Conservation (phyloP, 176 grass and related monocot genomes). For the Rhynchospora pubera region DNA sequence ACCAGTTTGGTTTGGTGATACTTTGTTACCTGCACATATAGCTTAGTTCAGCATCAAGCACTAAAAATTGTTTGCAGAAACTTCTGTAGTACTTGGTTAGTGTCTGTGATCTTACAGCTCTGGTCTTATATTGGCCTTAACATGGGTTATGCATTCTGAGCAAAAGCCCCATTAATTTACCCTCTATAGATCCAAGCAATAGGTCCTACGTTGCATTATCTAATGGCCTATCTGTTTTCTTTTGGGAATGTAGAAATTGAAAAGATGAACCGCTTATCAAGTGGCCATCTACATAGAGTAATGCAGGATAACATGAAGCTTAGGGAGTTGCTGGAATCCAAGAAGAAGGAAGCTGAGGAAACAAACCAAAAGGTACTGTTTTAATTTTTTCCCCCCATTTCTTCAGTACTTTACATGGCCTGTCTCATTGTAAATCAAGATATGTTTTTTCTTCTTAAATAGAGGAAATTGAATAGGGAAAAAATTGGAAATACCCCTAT, state of each 20-base stretch:
- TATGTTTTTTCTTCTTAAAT: neutral
- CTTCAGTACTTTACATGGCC: neutral
- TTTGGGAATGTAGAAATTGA: constrained; percentile 1
- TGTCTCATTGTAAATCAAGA: neutral
- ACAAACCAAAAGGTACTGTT: constrained; percentile 16
- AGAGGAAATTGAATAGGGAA: neutral
- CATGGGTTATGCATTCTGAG: neutral
- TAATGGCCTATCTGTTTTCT: neutral
- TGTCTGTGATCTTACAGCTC: neutral
- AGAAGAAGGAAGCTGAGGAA: constrained; percentile 16
- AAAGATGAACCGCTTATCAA: constrained; percentile 22
- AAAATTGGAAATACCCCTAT: neutral
- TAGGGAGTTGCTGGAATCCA: neutral
- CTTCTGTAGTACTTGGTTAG: neutral
- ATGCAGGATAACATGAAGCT: constrained; percentile 19
- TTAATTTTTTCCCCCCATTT: neutral
- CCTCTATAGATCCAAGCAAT: neutral
- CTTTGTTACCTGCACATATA: neutral
- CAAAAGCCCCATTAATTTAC: neutral
- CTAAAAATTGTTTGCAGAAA: neutral
- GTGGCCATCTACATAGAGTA: constrained; percentile 6
- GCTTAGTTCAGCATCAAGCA: neutral
- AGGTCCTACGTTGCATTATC: neutral
- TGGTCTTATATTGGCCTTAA: neutral
- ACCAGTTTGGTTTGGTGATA: neutral